Percentiles rank a stretch among this genome's conserved stretches.
Conservation (phyloP, 768 basidiomycete species). For the Strobilomyces confusus region DNA sequence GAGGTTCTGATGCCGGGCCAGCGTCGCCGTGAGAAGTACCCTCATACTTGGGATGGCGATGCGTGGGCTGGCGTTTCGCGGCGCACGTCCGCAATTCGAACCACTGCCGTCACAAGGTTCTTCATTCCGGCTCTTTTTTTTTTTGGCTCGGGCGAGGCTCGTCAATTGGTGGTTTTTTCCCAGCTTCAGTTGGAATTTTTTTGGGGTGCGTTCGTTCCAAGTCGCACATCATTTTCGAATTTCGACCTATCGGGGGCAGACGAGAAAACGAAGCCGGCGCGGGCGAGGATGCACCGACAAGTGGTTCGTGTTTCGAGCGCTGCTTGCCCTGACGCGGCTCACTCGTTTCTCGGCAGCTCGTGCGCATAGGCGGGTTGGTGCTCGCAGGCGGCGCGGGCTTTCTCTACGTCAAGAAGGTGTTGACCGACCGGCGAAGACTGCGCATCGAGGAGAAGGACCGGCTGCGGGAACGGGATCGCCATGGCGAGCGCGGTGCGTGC, state of each 20-base stretch:
- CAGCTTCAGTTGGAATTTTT: slow-evolving; percentile 14
- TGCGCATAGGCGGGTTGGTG: slow-evolving; percentile 27
- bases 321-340: not conserved
- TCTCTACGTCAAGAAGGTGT: slow-evolving; percentile 28
- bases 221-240: not conserved
- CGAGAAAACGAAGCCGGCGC: no score
- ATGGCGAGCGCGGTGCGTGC: not conserved
- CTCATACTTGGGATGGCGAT: not conserved
- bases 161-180: slow-evolving; percentile 9
- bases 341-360: slow-evolving; percentile 10
- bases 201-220: slow-evolving; percentile 1
- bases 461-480: slow-evolving; percentile 6
- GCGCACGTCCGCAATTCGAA: not conserved
- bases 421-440: slow-evolving; percentile 25
- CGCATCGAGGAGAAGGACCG: slow-evolving; percentile 18
- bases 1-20: not conserved
- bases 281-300: slow-evolving; percentile 17
- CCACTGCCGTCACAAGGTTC: slow-evolving; percentile 1
- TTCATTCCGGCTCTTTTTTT: slow-evolving; percentile 1
- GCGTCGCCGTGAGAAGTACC: slow-evolving; percentile 13
- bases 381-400: slow-evolving; percentile 28
- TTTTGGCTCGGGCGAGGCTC: not conserved
- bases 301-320: slow-evolving; percentile 13
- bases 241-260: not conserved
- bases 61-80: not conserved